A percentile compares a stretch with the other conserved stretches of the same genome.
Evolutionary conservation across 768 basidiomycete species (phyloP).

Genomic region (Boletus huronensis): DNA sequence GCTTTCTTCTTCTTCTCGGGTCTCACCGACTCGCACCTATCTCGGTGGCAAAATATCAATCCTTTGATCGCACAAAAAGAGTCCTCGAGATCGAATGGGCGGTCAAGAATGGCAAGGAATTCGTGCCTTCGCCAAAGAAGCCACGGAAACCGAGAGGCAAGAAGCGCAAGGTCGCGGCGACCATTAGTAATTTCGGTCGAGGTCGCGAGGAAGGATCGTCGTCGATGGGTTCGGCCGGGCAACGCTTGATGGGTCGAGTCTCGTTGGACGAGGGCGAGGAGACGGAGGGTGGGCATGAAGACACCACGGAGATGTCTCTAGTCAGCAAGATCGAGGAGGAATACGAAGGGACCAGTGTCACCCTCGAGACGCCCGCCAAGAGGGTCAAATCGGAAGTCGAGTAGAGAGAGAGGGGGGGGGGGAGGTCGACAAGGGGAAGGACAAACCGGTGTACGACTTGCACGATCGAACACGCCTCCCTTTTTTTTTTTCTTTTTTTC

Average conservation of each 20-base stretch:
- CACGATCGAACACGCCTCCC: neutral
- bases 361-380: constrained; percentile 28
- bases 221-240: constrained; percentile 5
- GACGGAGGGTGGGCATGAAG: constrained; percentile 23
- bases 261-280: constrained; percentile 38
- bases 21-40: neutral
- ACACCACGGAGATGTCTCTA: constrained; percentile 12
- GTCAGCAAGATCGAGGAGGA: constrained; percentile 23
- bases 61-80: constrained; percentile 40
- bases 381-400: constrained; percentile 21
- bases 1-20: constrained; percentile 3
- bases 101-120: constrained; percentile 57
- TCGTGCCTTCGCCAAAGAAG: constrained; percentile 54
- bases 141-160: constrained; percentile 33
- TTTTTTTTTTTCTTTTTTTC: neutral
- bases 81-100: constrained; percentile 83
- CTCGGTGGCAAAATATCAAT: too few relatives aligned
- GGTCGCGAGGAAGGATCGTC: constrained; percentile 16
- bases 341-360: constrained; percentile 23
- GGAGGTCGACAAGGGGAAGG: neutral
- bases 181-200: constrained; percentile 6
- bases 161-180: constrained; percentile 29
- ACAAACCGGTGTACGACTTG: neutral
- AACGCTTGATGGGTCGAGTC: constrained; percentile 16
- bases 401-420: constrained; percentile 9